Base-by-base conservation (phyloP, 148 eudicot genomes). In the Silene conica region DNA sequence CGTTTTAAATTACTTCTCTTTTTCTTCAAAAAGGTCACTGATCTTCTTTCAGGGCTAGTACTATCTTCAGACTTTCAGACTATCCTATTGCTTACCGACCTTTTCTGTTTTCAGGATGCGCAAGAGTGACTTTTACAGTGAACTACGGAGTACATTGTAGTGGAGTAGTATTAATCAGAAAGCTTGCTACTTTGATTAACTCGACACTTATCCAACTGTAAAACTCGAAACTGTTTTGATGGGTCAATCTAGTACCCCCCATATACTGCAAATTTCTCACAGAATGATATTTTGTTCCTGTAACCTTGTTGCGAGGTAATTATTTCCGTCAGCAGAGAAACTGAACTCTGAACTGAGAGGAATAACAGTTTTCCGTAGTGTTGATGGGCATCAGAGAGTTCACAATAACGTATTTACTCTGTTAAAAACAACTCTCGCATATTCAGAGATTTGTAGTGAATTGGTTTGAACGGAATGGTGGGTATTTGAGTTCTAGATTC, bases 41-140 rank as follows among this genome's bases (percentile, higher is more conserved):
- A n/a, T n/a, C n/a, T n/a, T n/a, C n/a, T n/a, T n/a, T n/a, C n/a
- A n/a, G n/a, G n/a, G n/a, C n/a, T n/a, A n/a, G n/a, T n/a, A n/a
- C n/a, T n/a, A n/a, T n/a, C n/a, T n/a, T n/a, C n/a, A n/a, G n/a
- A n/a, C n/a, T n/a, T n/a, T n/a, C n/a, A n/a, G n/a, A n/a, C n/a
- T n/a, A n/a, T n/a, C n/a, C n/a, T n/a, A n/a, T n/a, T n/a, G n/a
- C 26, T 69, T 23, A 62, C 46, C 22, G 20, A 41, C 56, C 45
- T 58, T 62, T 57, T 71, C 13, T 9, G 1, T 61, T 78, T 82
- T 61, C 82, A 82, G 85, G 82, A 72, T 71, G 82, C 21, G 57
- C 79, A 73, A 76, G 77, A 79, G 73, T 79, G 77, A 78, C 54
- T 38, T 48, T 11, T 38, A 58, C 55, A 71, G 14, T 48, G 66